Evolutionary conservation across 176 grass and related monocot species (phyloP).

Genomic region (Ananas comosus): DNA sequence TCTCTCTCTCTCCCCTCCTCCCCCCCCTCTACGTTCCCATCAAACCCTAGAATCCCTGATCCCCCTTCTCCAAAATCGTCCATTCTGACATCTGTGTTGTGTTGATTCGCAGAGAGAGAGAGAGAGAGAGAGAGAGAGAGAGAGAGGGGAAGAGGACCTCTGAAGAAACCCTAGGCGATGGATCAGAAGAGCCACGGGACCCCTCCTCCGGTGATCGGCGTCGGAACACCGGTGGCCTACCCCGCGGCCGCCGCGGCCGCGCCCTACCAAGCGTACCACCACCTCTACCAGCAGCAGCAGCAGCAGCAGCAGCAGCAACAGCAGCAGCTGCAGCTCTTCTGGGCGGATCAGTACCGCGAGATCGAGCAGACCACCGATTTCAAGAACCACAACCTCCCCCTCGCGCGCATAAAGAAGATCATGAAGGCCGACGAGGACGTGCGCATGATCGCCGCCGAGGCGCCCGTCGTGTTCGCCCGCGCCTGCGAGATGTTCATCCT

Average conservation of each 20-base stretch:
- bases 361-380: slow-evolving; percentile 30
- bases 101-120: slow-evolving; percentile 12
- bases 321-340: slow-evolving; percentile 21
- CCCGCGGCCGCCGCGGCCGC: not conserved
- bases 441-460: slow-evolving; percentile 38
- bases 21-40: no score
- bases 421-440: slow-evolving; percentile 34
- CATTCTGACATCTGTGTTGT: not conserved
- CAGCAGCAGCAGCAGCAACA: slow-evolving; percentile 18
- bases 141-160: not conserved
- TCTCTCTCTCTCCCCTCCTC: not conserved
- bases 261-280: slow-evolving; percentile 12
- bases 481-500: slow-evolving; percentile 48
- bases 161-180: not conserved
- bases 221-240: not conserved
- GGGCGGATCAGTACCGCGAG: slow-evolving; percentile 30
- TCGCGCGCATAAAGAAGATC: slow-evolving; percentile 35
- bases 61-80: not conserved
- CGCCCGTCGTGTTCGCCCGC: slow-evolving; percentile 27
- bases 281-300: slow-evolving; percentile 7
- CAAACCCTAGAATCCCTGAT: not conserved
- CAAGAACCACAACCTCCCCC: slow-evolving; percentile 24
- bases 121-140: slow-evolving; percentile 5
- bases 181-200: slow-evolving; percentile 4
- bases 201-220: not conserved